Conservation (phyloP, 139 green algal genomes). For the Edaphochlamys debaryana region DNA sequence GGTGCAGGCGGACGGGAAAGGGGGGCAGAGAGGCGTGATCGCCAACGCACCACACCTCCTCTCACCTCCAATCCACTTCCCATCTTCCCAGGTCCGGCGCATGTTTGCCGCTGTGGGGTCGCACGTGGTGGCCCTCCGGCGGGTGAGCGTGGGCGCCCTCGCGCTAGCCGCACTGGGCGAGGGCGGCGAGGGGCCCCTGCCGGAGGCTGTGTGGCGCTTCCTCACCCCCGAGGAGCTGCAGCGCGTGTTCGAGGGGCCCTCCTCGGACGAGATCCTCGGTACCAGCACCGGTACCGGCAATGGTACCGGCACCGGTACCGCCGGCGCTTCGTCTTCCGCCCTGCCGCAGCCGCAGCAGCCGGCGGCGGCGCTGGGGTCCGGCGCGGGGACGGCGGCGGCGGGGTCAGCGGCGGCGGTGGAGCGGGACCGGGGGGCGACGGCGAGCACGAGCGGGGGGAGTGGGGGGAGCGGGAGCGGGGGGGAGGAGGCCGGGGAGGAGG, state of each 20-base stretch:
- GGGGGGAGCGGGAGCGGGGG: no score
- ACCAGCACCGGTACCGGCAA: neutral
- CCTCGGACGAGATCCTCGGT: conserved; percentile 8
- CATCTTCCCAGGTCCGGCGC: conserved; percentile 61
- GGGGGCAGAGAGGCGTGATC: no score
- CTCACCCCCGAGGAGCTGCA: conserved; percentile 34
- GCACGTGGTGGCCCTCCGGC: conserved; percentile 60
- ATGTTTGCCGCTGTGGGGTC: conserved; percentile 67
- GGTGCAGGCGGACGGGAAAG: no score
- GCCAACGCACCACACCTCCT: no score
- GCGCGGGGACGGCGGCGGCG: no score
- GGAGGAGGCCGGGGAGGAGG: neutral
- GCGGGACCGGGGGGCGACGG: neutral
- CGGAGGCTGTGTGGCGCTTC: conserved; percentile 47
- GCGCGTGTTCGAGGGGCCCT: conserved; percentile 38
- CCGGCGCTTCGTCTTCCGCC: no score
- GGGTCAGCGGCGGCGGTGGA: neutral
- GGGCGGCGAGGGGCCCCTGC: no score
- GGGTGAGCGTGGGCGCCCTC: conserved; percentile 54
- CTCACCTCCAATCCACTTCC: no score
- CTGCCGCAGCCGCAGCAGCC: no score
- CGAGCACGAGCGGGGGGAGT: neutral
- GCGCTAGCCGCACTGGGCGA: no score
- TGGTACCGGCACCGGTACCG: no score
- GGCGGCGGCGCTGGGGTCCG: no score